Evolutionary conservation across 1,284 basidiomycete species (phyloP), one percentile per base, ranked within the genome.

Genomic region (Ceratobasidium sp.): DNA sequence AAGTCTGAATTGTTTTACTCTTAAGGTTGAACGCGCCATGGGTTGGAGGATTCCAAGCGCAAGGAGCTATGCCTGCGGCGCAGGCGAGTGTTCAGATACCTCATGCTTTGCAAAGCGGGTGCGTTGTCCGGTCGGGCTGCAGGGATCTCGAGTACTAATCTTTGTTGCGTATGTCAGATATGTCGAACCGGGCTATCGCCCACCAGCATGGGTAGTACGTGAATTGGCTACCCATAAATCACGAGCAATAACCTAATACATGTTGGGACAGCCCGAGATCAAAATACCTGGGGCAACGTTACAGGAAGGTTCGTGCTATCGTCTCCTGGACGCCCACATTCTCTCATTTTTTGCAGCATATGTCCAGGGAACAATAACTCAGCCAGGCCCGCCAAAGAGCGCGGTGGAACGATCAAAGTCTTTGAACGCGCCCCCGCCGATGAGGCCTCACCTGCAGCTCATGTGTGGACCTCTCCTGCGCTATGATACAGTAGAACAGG

Each of bases 401-500:
- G 86, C 91, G 1, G 84, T 88, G 26, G 89, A 93, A 77, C 85
- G 92, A 61, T 88, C 91, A 2, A 23, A 62, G 9, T 82, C 85
- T 57, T 81, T 83, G 16, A 82, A 89, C 47, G 83, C 84, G 59
- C 83, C 87, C 13, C 87, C 86, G 23, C 85, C 86, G 30, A 93
- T 91, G 89, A 81, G 87, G 38, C 92, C 93, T 1, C 84, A 89
- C 78, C 83, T 94, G 43, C 64, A 74, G 41, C 47, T 78, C 44
- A 78, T 78, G 75, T 83, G 83, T 69, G 96, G 96, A 1, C 96
- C 96, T 13, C 85, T 98, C 49, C 83, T 99, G 75, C 88, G 91
- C 74, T 98, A 97, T 81, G 96, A 98, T 80, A 98, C 94, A 0
- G 88, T 95, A 30, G 90, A 93, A 72, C 81, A 88, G 50, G 89